Base-by-base conservation (phyloP, 345 rosid genomes). In the Lepidium aucheri region DNA sequence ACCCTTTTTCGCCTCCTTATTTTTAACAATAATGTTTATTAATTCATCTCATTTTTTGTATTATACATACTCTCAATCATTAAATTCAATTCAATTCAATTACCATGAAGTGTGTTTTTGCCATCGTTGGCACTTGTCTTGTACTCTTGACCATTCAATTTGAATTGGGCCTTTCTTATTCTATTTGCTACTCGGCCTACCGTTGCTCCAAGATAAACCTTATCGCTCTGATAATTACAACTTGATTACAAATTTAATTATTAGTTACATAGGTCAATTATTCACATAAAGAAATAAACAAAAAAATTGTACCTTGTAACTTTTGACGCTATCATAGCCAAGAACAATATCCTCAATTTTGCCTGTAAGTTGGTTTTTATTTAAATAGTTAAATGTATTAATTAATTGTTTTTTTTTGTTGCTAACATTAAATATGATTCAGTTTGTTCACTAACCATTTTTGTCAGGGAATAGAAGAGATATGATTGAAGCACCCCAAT, bases 161-260 rank as follows among this genome's bases (percentile, higher is more conserved):
- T 85, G 56, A 86, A 94, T 50, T 78, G 79, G 17, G 97, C 92
- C 2, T 85, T 79, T 44, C 76, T 82, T 20, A 90, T 88, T 80
- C 97, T 77, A 55, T 94, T 90, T 8, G 93, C 97, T 35, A 90
- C 82, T 17, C 97, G 82, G 24, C 99, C 99, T 54, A 90, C 88
- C 4, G 86, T 79, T 26, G 95, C 78, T 22, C 95, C 99, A 18
- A 94, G 73, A 70, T 76, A 79, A 2, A 85, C 52, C 18, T 80
- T 63, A 72, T 82, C 91, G 9, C 83, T 86, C 97, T 94, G 80
- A 44, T 52, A 26, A 1, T 1, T 26, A 26, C 17, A 12, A 51
- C 6, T 26, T 58, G 71, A 12, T 54, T 41, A 46, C 15, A 41
- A 42, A 34, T n/a, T 41, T 8, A 4, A 33, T 26, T 61, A 33